These are phyloP conservation scores for Torulaspora microellipsoides DNA, from an alignment of 805 yeast species.

Conservation along the genomic window DNA sequence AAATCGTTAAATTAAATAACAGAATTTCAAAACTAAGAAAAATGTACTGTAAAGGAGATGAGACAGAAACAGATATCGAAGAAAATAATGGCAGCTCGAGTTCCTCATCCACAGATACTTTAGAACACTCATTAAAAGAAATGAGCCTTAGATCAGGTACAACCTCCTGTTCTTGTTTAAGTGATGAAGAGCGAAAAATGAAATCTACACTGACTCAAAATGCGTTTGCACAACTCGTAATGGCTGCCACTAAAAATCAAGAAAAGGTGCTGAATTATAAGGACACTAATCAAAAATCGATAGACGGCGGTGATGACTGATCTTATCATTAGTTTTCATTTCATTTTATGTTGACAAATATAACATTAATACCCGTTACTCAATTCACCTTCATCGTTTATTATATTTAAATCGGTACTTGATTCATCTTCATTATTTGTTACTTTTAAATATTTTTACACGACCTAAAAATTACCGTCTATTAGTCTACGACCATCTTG, in stretches of 20 bases:
- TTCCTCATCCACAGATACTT: conserved; percentile 17
- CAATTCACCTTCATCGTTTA: too few relatives aligned
- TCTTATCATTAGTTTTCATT: too few relatives aligned
- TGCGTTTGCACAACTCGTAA: conserved; percentile 66
- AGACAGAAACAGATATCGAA: conserved; percentile 32
- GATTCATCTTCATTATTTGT: too few relatives aligned
- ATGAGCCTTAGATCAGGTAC: conserved; percentile 9
- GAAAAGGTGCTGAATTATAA: conserved; percentile 35
- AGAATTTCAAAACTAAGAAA: conserved; percentile 67
- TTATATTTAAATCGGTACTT: too few relatives aligned
- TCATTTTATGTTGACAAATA: too few relatives aligned
- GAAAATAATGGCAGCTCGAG: conserved; percentile 15
- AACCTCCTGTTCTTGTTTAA: conserved; percentile 3
- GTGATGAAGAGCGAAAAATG: conserved; percentile 14
- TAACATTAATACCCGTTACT: too few relatives aligned
- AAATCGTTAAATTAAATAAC: conserved; percentile 75
- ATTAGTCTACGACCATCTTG: conserved; percentile 4
- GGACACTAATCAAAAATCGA: conserved; percentile 8
- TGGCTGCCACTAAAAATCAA: conserved; percentile 59
- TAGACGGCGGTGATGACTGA: too few relatives aligned
- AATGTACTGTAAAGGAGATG: conserved; percentile 48
- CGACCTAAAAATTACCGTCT: too few relatives aligned
- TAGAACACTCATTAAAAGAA: conserved; percentile 19
- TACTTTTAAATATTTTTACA: too few relatives aligned
- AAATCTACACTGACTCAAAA: conserved; percentile 44